Evolutionary conservation across 2,329 filamentous ascomycete genomes (phyloP).

Genomic region (Fonsecaea pedrosoi): DNA sequence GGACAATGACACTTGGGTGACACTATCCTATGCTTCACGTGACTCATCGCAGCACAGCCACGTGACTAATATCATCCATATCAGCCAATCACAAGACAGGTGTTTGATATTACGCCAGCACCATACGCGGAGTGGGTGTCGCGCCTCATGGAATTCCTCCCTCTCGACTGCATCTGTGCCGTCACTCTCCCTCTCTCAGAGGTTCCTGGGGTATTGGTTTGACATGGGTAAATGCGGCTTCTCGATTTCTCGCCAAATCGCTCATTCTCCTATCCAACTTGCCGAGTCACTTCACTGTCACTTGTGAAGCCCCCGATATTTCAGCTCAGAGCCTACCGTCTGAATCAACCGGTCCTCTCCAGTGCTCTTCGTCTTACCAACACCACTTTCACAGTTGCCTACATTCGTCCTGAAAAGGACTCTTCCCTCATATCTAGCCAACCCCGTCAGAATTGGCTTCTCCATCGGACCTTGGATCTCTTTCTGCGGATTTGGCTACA

Average conservation of each 20-base stretch:
- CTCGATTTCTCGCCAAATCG: constrained; percentile 13
- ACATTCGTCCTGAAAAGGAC: constrained; percentile 5
- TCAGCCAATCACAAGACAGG: constrained; percentile 28
- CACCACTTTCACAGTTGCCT: constrained; percentile 14
- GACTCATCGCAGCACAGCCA: not conserved
- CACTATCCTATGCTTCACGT: no score
- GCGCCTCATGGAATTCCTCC: constrained; percentile 22
- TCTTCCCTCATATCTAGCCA: not conserved
- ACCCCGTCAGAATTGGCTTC: not conserved
- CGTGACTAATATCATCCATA: not conserved
- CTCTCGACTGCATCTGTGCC: constrained; percentile 17
- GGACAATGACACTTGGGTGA: no score
- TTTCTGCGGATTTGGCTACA: not conserved
- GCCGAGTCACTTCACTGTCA: not conserved
- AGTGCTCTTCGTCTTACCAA: not conserved
- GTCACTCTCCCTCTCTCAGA: constrained; percentile 27
- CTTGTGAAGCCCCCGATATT: not conserved
- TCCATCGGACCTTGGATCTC: not conserved
- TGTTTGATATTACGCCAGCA: constrained; percentile 32
- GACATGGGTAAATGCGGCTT: constrained; percentile 17
- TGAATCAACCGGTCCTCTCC: not conserved
- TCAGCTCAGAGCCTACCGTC: not conserved
- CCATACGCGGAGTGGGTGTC: not conserved
- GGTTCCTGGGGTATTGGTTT: constrained; percentile 18
- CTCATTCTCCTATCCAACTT: constrained; percentile 6